These are phyloP conservation scores for Thielaviopsis euricoi DNA, from an alignment of 2,329 filamentous ascomycete species.

Conservation along the genomic window DNA sequence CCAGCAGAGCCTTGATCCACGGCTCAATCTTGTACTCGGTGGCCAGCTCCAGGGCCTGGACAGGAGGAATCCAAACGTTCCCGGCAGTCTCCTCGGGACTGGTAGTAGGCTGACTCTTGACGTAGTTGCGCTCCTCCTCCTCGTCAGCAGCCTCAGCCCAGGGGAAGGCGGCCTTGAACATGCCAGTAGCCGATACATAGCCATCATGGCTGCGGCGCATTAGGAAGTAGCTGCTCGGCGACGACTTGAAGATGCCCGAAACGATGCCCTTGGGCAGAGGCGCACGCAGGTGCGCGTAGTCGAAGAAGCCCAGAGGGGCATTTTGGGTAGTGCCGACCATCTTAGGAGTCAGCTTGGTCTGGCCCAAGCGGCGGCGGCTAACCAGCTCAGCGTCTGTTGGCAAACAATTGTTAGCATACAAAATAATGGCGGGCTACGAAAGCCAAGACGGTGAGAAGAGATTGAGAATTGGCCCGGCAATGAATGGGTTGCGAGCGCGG, in stretches of 20 bases:
- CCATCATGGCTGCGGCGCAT: constrained; percentile 84
- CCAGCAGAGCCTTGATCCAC: constrained; percentile 87
- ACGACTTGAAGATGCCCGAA: constrained; percentile 82
- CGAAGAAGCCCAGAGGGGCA: constrained; percentile 65
- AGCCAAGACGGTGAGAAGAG: neutral
- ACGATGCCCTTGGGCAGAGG: constrained; percentile 81
- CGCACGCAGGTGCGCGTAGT: constrained; percentile 89
- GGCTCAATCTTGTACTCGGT: constrained; percentile 71
- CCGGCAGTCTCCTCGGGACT: constrained; percentile 87
- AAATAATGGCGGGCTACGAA: neutral
- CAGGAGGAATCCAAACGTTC: constrained; percentile 87
- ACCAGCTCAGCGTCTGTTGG: constrained; percentile 55
- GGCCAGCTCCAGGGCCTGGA: constrained; percentile 63
- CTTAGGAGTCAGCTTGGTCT: constrained; percentile 78
- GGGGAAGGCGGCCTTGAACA: constrained; percentile 84
- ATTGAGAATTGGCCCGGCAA: neutral
- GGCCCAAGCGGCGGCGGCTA: constrained; percentile 70
- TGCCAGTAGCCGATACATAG: constrained; percentile 71
- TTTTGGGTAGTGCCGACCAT: constrained; percentile 59
- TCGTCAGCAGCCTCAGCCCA: constrained; percentile 60
- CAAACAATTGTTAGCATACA: constrained; percentile 2
- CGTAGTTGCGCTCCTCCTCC: constrained; percentile 59
- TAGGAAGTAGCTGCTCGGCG: constrained; percentile 86
- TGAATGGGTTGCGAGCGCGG: neutral
- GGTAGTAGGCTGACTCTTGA: constrained; percentile 68